Evolutionary conservation across 768 basidiomycete genomes (phyloP), one percentile per base, ranked within the genome.

Genomic region (Trametes meyenii): DNA sequence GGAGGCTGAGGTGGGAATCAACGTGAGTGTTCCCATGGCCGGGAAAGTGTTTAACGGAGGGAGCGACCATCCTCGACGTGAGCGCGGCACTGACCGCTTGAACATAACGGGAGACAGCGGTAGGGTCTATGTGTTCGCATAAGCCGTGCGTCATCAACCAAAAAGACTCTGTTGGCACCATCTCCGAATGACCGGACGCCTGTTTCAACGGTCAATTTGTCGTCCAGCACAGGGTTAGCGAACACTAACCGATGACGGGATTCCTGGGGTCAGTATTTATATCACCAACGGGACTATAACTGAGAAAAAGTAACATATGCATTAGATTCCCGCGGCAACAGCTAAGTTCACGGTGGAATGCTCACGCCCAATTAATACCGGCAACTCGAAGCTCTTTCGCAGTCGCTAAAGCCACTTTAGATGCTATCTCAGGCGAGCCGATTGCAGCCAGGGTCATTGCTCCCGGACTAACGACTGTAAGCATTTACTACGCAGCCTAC

Each of bases 1-100:
- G 89, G 14, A 90, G 79, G 1, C 80, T 83, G 21, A 87, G 78
- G 66, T 90, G 89, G 0, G 88, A 88, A 67, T 90, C 89, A 48
- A 88, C 76, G 57, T 85, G 79, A 1, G 88, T 90, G 57, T 90
- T 87, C 0, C 89, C 88, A 62, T 90, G 89, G 0, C 89, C 89
- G 0, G 88, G 88, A 66, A 89, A 89, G 67, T 90, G 89, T 66
- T 89, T 90, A 2, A 81, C 81, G 23, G 78, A 85, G 0, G 89
- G 81, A 2, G 88, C 86, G 11, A 90, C 73, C 1, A 80, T 80
- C 0, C 76, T 73, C 4, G 76, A 67, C 0, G 77, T 74, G 17
- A 87, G 76, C 3, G 86, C 88, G 1, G 68, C 68, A 40, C 77
- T 74, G 16, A 81, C 83, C 0, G 84, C 83, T 0, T 66, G 60